These are phyloP conservation scores for Pyrus hybrid DNA, from an alignment of 331 rosid genomes.

Conservation along the genomic window DNA sequence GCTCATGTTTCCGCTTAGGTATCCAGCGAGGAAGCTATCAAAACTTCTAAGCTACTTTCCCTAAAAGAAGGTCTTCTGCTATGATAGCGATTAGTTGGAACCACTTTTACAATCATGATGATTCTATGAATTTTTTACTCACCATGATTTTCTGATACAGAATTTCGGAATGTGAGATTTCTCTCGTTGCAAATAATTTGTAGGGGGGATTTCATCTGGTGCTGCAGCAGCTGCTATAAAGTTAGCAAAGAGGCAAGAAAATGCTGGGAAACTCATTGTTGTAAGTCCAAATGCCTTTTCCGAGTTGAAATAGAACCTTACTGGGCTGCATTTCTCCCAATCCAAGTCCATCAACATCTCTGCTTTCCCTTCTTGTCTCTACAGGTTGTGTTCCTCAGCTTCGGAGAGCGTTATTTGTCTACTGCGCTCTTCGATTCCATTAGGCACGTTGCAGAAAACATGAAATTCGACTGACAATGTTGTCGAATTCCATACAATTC, in stretches of 20 bases:
- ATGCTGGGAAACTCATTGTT: conserved; percentile 71
- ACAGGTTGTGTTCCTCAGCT: conserved; percentile 64
- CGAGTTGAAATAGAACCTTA: not conserved
- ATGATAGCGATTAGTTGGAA: not conserved
- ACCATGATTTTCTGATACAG: not conserved
- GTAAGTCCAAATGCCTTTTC: conserved; percentile 31
- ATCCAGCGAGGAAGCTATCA: conserved; percentile 64
- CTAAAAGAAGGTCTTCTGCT: conserved; percentile 81
- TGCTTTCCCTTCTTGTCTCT: not conserved
- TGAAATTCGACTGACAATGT: conserved; percentile 12
- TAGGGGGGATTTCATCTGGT: conserved; percentile 85
- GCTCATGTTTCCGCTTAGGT: conserved; percentile 28
- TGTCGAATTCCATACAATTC: not conserved
- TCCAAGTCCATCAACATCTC: not conserved
- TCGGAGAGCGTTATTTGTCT: conserved; percentile 68
- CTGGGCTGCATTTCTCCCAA: not conserved
- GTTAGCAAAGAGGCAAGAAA: conserved; percentile 62
- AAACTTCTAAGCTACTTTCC: conserved; percentile 57
- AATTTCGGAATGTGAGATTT: not conserved
- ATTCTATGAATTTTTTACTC: not conserved
- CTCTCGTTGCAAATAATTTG: not conserved
- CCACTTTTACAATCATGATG: not conserved
- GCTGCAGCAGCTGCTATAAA: conserved; percentile 70
- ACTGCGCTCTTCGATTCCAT: conserved; percentile 52
- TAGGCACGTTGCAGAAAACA: conserved; percentile 52